These are phyloP conservation scores for Suillus placidus DNA, from an alignment of 768 basidiomycete genomes.

Conservation along the genomic window DNA sequence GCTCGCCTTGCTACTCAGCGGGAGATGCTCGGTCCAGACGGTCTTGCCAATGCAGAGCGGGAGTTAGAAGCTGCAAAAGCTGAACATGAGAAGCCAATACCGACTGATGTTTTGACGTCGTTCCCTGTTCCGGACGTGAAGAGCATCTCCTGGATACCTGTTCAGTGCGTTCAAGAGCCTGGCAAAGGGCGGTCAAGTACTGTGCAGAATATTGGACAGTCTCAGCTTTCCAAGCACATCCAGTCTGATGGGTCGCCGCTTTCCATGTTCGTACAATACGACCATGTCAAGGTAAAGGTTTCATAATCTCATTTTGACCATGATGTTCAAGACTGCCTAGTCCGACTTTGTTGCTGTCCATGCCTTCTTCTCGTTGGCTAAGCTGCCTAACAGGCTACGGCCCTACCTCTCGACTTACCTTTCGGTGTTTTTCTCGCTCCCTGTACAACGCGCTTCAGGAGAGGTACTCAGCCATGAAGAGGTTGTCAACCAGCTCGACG, in stretches of 20 bases:
- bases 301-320: constrained; percentile 7
- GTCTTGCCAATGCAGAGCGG: constrained; percentile 68
- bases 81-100: constrained; percentile 84
- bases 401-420: constrained; percentile 83
- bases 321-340: constrained; percentile 40
- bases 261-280: constrained; percentile 92
- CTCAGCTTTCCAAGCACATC: constrained; percentile 62
- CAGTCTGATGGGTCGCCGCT: constrained; percentile 65
- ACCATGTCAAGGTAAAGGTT: constrained; percentile 78
- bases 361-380: constrained; percentile 75
- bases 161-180: constrained; percentile 64
- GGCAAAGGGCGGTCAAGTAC: constrained; percentile 48
- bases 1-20: constrained; percentile 72
- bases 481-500: constrained; percentile 87
- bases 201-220: constrained; percentile 34
- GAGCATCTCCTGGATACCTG: constrained; percentile 90
- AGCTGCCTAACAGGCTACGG: constrained; percentile 72
- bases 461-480: constrained; percentile 80
- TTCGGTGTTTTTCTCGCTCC: constrained; percentile 85
- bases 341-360: constrained; percentile 91
- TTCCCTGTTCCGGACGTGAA: constrained; percentile 94
- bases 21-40: constrained; percentile 72
- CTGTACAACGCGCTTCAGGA: constrained; percentile 72
- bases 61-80: constrained; percentile 81
- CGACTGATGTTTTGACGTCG: constrained; percentile 72